A percentile compares a stretch with the other conserved stretches of the same genome.
Conservation (phyloP, 768 basidiomycete genomes). For the Trametes cingulata region DNA sequence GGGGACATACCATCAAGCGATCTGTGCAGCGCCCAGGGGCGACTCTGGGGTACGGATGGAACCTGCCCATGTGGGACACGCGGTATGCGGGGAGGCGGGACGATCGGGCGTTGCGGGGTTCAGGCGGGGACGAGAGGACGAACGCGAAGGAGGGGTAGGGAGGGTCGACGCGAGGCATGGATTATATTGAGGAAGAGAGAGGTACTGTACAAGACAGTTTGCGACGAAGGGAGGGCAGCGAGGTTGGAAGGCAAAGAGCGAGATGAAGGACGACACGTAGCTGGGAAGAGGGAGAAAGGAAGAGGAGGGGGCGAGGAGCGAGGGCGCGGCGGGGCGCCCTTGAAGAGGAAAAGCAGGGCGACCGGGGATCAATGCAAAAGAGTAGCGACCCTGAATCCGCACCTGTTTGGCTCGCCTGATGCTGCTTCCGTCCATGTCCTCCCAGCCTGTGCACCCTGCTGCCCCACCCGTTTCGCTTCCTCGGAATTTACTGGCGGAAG, state of each 20-base stretch:
- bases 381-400: conserved; percentile 4
- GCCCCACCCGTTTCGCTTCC: not conserved
- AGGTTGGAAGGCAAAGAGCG: not conserved
- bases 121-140: not conserved
- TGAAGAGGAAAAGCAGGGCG: not conserved
- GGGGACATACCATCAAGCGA: conserved; percentile 6
- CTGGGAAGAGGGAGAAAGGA: not conserved
- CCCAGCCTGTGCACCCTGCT: not conserved
- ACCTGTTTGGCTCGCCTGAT: conserved; percentile 10
- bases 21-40: not conserved
- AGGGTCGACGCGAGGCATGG: conserved; percentile 10
- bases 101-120: not conserved
- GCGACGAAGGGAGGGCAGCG: not conserved
- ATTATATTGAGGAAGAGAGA: not conserved
- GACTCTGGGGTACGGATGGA: conserved; percentile 11
- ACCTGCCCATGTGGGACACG: conserved; percentile 5
- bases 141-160: conserved; percentile 12
- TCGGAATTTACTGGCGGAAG: not conserved
- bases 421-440: not conserved
- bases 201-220: not conserved
- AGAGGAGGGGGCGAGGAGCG: not conserved
- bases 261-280: not conserved
- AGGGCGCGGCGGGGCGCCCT: not conserved
- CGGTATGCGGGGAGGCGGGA: conserved; percentile 14
- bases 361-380: not conserved